These are phyloP conservation scores for Rubia tinctorum DNA, from an alignment of 305 asterid species.

Conservation along the genomic window DNA sequence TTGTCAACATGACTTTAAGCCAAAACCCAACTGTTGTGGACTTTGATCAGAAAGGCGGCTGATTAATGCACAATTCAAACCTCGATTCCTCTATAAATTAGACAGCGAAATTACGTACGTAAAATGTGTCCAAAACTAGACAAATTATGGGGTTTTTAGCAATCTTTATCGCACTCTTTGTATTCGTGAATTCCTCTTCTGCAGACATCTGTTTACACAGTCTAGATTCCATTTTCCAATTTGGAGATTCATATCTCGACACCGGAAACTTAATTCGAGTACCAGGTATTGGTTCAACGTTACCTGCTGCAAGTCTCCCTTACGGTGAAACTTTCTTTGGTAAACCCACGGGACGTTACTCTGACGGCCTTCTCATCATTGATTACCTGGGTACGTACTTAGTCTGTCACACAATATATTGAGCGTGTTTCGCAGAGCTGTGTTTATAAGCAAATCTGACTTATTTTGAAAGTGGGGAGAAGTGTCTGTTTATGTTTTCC, in stretches of 20 bases:
- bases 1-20: too few species aligned
- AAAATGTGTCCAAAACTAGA: neutral
- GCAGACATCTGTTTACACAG: too few species aligned
- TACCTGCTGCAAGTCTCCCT: conserved; percentile 1
- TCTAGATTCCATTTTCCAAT: neutral
- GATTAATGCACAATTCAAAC: too few species aligned
- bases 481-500: too few species aligned
- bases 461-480: too few species aligned
- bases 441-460: too few species aligned
- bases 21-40: too few species aligned
- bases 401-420: neutral
- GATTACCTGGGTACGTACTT: conserved; percentile 3
- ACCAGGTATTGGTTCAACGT: neutral
- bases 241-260: conserved; percentile 8
- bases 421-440: too few species aligned
- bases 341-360: conserved; percentile 2
- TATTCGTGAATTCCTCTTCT: neutral
- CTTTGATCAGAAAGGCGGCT: too few species aligned
- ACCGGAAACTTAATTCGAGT: conserved; percentile 7
- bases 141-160: neutral
- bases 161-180: neutral
- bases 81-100: too few species aligned
- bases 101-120: too few species aligned
- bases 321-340: conserved; percentile 2
- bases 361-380: conserved; percentile 5